Conservation (phyloP, 768 basidiomycete genomes). For the Suillus spraguei region DNA sequence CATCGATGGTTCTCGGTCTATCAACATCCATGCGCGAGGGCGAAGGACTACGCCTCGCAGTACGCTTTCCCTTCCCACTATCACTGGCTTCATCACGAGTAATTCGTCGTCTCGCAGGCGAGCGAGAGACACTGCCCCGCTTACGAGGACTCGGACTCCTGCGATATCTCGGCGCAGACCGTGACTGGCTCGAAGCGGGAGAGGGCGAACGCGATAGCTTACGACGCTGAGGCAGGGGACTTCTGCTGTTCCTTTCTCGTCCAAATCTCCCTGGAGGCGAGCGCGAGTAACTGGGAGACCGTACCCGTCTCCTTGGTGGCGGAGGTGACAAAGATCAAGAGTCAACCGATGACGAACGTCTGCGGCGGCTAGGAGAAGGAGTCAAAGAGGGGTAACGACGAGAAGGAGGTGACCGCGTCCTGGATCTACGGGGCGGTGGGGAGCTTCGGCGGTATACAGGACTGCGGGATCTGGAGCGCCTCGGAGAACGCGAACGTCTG, state of each 20-base stretch:
- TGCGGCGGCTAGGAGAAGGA: conserved; percentile 42
- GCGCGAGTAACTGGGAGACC: conserved; percentile 49
- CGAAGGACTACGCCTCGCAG: conserved; percentile 30
- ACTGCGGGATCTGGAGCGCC: conserved; percentile 25
- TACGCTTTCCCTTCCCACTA: conserved; percentile 20
- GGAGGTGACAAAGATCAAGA: conserved; percentile 32
- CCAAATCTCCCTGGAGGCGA: conserved; percentile 46
- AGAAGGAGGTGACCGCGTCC: conserved; percentile 44
- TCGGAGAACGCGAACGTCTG: conserved; percentile 27
- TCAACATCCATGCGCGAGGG: conserved; percentile 24
- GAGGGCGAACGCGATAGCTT: conserved; percentile 34
- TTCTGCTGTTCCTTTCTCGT: conserved; percentile 49
- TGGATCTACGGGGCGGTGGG: conserved; percentile 42
- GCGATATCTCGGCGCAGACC: conserved; percentile 44
- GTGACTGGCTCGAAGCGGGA: conserved; percentile 42
- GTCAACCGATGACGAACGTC: conserved; percentile 31
- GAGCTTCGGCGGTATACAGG: conserved; percentile 33
- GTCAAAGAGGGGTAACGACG: conserved; percentile 40
- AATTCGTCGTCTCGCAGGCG: conserved; percentile 35
- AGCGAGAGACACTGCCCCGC: conserved; percentile 37
- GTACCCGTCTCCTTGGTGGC: conserved; percentile 41
- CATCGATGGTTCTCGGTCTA: conserved; percentile 28
- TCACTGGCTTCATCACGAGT: conserved; percentile 22
- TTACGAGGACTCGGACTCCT: conserved; percentile 45
- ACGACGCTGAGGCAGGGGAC: conserved; percentile 47